A percentile compares a stretch with the other conserved stretches of the same genome.
These are phyloP conservation scores for Calocera viscosa DNA, from an alignment of 768 basidiomycete species.

Conservation along the genomic window DNA sequence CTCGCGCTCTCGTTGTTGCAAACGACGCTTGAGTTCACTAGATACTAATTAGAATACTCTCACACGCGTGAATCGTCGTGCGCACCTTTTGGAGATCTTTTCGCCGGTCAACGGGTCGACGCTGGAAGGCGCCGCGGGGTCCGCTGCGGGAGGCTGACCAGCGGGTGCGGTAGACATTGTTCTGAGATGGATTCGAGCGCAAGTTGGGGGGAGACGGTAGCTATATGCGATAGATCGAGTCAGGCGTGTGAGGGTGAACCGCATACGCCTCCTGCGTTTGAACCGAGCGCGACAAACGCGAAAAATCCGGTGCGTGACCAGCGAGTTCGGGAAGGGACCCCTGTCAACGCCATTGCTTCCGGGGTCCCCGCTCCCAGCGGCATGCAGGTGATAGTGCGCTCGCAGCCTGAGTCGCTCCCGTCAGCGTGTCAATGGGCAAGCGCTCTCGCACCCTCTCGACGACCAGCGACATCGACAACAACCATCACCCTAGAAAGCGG, in stretches of 20 bases:
- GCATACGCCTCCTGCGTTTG: neutral
- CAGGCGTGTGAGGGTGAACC: neutral
- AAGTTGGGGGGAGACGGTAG: neutral
- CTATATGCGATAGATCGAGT: neutral
- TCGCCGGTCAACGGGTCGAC: slow-evolving; percentile 80
- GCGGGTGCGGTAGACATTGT: neutral
- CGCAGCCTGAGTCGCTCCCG: neutral
- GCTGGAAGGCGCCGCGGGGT: neutral
- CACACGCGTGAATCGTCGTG: slow-evolving; percentile 15
- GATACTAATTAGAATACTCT: slow-evolving; percentile 19
- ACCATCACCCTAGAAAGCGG: neutral
- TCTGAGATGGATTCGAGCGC: neutral
- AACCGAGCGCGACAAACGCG: neutral
- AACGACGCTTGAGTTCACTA: slow-evolving; percentile 88
- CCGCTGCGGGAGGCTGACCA: neutral
- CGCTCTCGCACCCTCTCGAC: slow-evolving; percentile 3
- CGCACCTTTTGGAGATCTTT: slow-evolving; percentile 91
- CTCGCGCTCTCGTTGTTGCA: slow-evolving; percentile 63
- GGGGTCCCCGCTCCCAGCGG: neutral
- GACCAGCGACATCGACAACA: slow-evolving; percentile 2
- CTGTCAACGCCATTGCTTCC: neutral
- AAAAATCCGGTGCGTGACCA: neutral
- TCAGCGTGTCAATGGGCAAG: slow-evolving; percentile 8
- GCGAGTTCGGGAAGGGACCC: neutral
- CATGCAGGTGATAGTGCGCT: neutral